Evolutionary conservation across 1,284 basidiomycete genomes (phyloP).

Genomic region (Anthracocystis walkeri): DNA sequence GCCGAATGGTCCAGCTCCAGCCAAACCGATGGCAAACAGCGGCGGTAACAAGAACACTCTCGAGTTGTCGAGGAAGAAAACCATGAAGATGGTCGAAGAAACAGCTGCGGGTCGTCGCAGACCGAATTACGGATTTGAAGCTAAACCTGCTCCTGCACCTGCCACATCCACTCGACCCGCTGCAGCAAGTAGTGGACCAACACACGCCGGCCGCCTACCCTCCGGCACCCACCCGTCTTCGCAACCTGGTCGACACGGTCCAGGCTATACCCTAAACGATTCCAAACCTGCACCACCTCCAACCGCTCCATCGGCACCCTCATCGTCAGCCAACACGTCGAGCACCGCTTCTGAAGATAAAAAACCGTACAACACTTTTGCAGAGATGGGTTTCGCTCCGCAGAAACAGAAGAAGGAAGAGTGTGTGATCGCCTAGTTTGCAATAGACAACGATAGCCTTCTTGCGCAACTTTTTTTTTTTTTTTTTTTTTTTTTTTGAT

Average conservation of each 20-base stretch:
- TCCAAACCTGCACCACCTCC: constrained; percentile 5
- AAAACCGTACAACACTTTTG: constrained; percentile 81
- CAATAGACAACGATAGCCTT: not conserved
- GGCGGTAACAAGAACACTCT: constrained; percentile 9
- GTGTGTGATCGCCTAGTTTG: constrained; percentile 71
- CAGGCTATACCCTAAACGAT: constrained; percentile 19
- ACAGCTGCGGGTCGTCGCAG: constrained; percentile 38
- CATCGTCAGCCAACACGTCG: constrained; percentile 13
- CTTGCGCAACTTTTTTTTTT: not conserved
- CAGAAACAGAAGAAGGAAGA: constrained; percentile 81
- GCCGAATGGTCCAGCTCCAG: constrained; percentile 19
- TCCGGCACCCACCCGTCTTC: constrained; percentile 22
- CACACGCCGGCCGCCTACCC: constrained; percentile 16
- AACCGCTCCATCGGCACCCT: not conserved
- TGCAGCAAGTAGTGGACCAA: not conserved
- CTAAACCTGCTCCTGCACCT: not conserved
- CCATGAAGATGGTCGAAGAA: constrained; percentile 62
- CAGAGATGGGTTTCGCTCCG: constrained; percentile 88
- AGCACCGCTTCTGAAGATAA: constrained; percentile 26
- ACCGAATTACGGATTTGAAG: constrained; percentile 27
- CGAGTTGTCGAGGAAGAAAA: constrained; percentile 53
- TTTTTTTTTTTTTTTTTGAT: too few species aligned
- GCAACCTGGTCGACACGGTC: constrained; percentile 13
- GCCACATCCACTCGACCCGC: not conserved
- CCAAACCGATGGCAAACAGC: constrained; percentile 4